These are phyloP conservation scores for Alternaria viburni DNA, from an alignment of 2,329 filamentous ascomycete genomes.

Conservation along the genomic window DNA sequence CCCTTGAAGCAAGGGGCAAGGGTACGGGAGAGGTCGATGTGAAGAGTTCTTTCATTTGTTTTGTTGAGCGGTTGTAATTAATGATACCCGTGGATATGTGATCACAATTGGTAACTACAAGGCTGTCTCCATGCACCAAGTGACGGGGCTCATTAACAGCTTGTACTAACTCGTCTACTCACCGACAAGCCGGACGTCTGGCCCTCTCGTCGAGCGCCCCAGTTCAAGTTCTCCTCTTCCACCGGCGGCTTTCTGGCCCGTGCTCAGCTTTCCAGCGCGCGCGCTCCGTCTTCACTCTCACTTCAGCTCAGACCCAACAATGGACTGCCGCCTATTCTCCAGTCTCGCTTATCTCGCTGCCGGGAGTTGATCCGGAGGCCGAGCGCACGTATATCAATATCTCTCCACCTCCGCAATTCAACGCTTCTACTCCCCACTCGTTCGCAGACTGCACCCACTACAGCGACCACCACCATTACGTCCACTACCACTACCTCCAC, in stretches of 20 bases:
- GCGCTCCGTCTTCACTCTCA: background rate
- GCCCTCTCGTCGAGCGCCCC: background rate
- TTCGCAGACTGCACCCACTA: background rate
- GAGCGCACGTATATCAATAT: background rate
- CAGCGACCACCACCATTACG: background rate
- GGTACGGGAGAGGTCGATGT: slow-evolving; percentile 5
- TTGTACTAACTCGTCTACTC: background rate
- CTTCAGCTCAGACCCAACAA: background rate
- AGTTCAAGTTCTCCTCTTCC: background rate
- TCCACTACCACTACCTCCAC: background rate
- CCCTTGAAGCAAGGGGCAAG: slow-evolving; percentile 23
- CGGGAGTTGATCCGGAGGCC: background rate
- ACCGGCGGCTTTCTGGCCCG: background rate
- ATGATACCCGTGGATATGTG: slow-evolving; percentile 6
- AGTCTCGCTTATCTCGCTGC: background rate
- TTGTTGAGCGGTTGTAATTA: background rate
- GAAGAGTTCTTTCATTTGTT: background rate
- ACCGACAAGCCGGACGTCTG: background rate
- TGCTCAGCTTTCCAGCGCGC: background rate
- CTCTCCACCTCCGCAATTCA: background rate
- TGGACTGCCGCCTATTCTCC: background rate
- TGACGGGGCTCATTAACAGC: background rate
- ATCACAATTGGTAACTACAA: background rate
- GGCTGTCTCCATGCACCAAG: background rate
- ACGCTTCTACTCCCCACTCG: background rate